Percentiles rank a stretch among this genome's conserved stretches.
Evolutionary conservation across 2,329 filamentous ascomycete genomes (phyloP).

Genomic region (Epichloe elymi): DNA sequence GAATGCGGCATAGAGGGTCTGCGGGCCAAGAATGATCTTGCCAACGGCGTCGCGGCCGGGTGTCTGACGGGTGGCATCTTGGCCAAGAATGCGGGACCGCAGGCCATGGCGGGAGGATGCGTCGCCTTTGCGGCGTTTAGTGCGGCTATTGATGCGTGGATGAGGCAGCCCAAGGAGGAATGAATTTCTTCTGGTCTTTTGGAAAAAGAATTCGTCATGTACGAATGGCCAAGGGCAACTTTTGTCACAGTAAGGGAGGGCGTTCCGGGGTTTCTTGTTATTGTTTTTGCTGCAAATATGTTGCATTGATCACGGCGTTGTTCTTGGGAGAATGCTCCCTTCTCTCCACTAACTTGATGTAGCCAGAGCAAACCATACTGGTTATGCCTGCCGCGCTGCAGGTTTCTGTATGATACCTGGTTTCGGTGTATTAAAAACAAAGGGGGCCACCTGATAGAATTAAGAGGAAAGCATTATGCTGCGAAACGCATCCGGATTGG

Average conservation of each 20-base stretch:
- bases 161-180: constrained; percentile 62
- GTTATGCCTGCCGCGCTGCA: background rate
- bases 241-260: background rate
- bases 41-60: constrained; percentile 75
- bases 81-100: constrained; percentile 75
- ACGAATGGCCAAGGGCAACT: background rate
- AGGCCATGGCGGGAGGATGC: constrained; percentile 78
- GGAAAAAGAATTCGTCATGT: background rate
- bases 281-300: background rate
- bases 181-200: constrained; percentile 13
- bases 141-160: constrained; percentile 82
- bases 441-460: background rate
- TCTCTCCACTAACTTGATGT: background rate
- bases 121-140: constrained; percentile 89
- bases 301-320: background rate
- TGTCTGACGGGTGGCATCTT: constrained; percentile 85
- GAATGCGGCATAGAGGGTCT: constrained; percentile 93
- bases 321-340: background rate
- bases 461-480: background rate
- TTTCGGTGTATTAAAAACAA: background rate
- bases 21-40: constrained; percentile 85
- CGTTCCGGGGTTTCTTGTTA: background rate
- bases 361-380: background rate
- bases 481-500: background rate
- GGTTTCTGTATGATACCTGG: background rate